Percentiles rank a stretch among this genome's conserved stretches.
phyloP scores from a whole-genome alignment of 768 basidiomycete genomes.

The Amanita jacksonii region DNA sequence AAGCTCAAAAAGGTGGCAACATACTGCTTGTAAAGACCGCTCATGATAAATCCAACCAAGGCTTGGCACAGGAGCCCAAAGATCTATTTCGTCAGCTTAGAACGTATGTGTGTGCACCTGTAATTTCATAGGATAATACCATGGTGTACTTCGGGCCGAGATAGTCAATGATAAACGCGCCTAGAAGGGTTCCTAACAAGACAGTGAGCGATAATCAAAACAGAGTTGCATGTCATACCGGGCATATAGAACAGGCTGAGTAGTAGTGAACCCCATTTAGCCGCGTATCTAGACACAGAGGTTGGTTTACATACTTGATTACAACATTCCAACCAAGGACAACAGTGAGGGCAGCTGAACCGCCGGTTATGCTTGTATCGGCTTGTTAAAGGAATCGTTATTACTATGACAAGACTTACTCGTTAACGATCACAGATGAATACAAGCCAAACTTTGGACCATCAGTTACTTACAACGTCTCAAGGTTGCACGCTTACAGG shows the following conservation, averaged over 20 bases:
- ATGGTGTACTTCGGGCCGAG: constrained; percentile 70
- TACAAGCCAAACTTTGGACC: constrained; percentile 65
- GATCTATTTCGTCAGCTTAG: constrained; percentile 33
- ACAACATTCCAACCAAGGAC: constrained; percentile 82
- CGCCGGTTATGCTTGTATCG: constrained; percentile 53
- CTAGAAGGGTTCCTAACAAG: constrained; percentile 57
- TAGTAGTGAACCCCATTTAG: too few relatives aligned
- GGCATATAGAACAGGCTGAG: constrained; percentile 30
- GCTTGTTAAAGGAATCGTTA: neutral
- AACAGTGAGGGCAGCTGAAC: constrained; percentile 37
- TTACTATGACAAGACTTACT: constrained; percentile 25
- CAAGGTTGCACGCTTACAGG: constrained; percentile 35
- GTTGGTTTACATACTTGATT: constrained; percentile 68
- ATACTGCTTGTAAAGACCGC: constrained; percentile 58
- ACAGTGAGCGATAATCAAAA: constrained; percentile 5
- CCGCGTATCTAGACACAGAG: too few relatives aligned
- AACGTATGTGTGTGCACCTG: too few relatives aligned
- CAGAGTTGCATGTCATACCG: constrained; percentile 13
- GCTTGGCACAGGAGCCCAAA: constrained; percentile 58
- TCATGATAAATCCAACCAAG: constrained; percentile 82
- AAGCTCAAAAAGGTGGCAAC: constrained; percentile 9
- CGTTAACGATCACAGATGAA: constrained; percentile 64
- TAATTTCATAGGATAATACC: constrained; percentile 27
- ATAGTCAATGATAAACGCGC: constrained; percentile 69
- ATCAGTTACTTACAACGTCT: constrained; percentile 3